Evolutionary conservation across 441 rosid species (phyloP), one percentile per base, ranked within the genome.

Genomic region (Populus hybrid): DNA sequence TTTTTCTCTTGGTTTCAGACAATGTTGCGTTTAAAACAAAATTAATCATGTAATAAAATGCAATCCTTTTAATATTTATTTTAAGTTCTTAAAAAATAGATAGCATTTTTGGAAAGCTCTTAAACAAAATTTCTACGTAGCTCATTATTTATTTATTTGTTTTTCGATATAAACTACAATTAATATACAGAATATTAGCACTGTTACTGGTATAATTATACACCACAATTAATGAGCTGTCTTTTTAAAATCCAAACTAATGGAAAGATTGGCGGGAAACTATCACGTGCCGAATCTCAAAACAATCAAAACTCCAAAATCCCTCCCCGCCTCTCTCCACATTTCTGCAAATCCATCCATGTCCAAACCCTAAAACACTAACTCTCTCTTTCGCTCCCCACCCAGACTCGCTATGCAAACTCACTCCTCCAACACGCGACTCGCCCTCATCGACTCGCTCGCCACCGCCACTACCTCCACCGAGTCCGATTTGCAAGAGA

Each of bases 201-300:
- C 20, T 5, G 57, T 14, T 16, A 50, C 57, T 50, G 57, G 14
- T 50, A 46, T 46, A n/a, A n/a, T 46, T 14, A 14, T 14, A 4
- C 20, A 46, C 57, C 1, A 5, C 57, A 14, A 50, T 16, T 50
- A 50, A 50, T 14, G n/a, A 50, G 20, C 57, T 14, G 57, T 50
- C 57, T 50, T 50, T 50, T 50, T 16, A 50, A 50, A 46, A 50
- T 4, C 57, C 57, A 50, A 5, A 14, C 57, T 4, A 50, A 1
- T 5, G 20, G 57, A 50, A 26, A 38, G 24, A 75, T 26, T 42
- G 85, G 90, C 88, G 89, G 91, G 91, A 84, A 75, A 30, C 20
- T 35, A 65, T 36, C 85, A 82, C 84, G 82, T 84, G 81, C 84
- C 59, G 66, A 81, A 83, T 78, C 79, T 81, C 77, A 73, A 88